phyloP scores from a whole-genome alignment of 306 rosid genomes.

The Acacia melanoxylon region DNA sequence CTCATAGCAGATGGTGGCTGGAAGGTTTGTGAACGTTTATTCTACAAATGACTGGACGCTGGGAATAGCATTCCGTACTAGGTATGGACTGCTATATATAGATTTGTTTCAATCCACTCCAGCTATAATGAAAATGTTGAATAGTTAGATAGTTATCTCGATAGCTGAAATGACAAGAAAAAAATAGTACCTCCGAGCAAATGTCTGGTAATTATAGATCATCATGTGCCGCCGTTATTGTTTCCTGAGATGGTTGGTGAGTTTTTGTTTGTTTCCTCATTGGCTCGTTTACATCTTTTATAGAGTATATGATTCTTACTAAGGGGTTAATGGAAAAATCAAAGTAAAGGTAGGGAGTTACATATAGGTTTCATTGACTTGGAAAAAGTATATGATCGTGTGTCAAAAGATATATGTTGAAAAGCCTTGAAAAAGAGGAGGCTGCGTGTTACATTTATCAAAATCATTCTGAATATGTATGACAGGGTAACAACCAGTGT shows the following conservation, averaged over 20 bases:
- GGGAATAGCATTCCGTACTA: constrained; percentile 62
- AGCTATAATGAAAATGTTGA: background rate
- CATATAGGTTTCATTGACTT: no score
- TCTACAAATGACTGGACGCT: constrained; percentile 65
- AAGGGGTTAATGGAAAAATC: no score
- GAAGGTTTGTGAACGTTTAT: constrained; percentile 73
- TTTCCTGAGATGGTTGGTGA: background rate
- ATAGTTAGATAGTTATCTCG: constrained; percentile 18
- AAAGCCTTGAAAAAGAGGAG: no score
- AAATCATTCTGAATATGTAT: no score
- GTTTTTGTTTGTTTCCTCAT: background rate
- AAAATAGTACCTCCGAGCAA: background rate
- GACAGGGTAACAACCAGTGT: no score
- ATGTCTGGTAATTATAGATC: constrained; percentile 2
- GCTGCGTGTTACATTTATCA: no score
- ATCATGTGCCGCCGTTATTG: background rate
- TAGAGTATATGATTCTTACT: no score
- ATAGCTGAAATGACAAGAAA: constrained; percentile 10
- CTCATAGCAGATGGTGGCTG: constrained; percentile 61
- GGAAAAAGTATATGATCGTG: no score
- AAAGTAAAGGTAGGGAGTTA: no score
- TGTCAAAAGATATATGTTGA: no score
- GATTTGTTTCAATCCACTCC: constrained; percentile 10
- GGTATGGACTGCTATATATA: constrained; percentile 39
- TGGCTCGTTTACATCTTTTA: background rate